Conservation (phyloP, 257 asterid genomes). For the Sherardia arvensis region DNA sequence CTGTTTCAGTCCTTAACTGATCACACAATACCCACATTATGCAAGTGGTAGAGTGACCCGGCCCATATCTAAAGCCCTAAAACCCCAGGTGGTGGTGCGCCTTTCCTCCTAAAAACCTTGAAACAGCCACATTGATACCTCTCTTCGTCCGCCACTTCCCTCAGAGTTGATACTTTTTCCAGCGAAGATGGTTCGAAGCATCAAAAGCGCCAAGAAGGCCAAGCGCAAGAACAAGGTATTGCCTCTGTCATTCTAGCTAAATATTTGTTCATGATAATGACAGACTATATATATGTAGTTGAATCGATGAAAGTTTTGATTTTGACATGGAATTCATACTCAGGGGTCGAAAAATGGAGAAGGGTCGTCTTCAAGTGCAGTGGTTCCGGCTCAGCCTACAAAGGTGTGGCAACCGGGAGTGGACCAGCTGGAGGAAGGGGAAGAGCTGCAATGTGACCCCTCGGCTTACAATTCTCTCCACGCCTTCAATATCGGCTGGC, state of each 20-base stretch:
- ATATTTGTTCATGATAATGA: not conserved
- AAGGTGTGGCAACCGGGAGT: constrained; percentile 96
- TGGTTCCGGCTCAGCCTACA: constrained; percentile 35
- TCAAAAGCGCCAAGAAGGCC: constrained; percentile 58
- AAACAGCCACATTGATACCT: not conserved
- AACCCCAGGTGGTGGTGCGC: not conserved
- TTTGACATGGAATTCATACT: not conserved
- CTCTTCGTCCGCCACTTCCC: not conserved
- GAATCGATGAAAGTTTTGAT: not conserved
- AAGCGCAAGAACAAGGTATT: constrained; percentile 65
- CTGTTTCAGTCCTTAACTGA: no score
- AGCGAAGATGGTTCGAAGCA: constrained; percentile 53
- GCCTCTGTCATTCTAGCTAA: not conserved
- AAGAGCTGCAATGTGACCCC: constrained; percentile 87
- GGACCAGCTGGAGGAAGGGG: constrained; percentile 79
- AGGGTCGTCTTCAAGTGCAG: constrained; percentile 44
- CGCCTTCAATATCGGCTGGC: constrained; percentile 83
- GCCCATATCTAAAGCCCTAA: constrained; percentile 11
- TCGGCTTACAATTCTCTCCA: constrained; percentile 83
- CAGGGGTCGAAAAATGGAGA: constrained; percentile 54
- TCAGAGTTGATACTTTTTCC: not conserved
- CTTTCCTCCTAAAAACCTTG: not conserved
- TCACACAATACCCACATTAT: no score
- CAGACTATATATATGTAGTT: no score
- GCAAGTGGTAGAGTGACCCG: no score